Conservation (phyloP, 169 alveolate genomes). For the Plasmodium chabaudi region DNA sequence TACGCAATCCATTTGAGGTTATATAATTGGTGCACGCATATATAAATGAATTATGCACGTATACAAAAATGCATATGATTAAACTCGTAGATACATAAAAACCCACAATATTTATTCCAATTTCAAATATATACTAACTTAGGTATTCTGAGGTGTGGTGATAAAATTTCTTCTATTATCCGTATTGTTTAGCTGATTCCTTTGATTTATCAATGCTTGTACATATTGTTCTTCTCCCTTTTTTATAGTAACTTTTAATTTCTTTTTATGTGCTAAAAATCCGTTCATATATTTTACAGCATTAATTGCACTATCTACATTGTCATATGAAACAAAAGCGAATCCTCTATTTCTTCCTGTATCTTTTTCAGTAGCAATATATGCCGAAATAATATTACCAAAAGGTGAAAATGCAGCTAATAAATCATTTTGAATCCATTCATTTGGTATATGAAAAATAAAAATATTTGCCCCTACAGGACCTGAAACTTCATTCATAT, state of each 20-base stretch:
- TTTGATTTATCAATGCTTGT: conserved; percentile 49
- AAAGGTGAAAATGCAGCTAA: conserved; percentile 88
- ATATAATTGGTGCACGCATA: background rate
- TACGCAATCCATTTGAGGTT: background rate
- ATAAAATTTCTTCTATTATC: conserved; percentile 52
- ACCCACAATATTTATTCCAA: background rate
- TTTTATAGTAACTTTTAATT: conserved; percentile 91
- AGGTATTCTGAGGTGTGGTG: conserved; percentile 11
- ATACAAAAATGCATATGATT: conserved; percentile 3
- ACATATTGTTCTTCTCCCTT: conserved; percentile 89
- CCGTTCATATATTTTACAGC: conserved; percentile 93
- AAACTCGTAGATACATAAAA: background rate
- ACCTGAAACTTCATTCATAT: conserved; percentile 81
- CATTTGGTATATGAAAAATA: conserved; percentile 93
- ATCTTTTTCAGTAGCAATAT: conserved; percentile 91
- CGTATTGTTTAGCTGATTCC: conserved; percentile 25
- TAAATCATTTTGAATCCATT: conserved; percentile 92
- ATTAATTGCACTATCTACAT: conserved; percentile 90
- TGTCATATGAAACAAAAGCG: conserved; percentile 93
- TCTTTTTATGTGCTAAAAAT: conserved; percentile 88
- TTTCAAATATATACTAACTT: background rate
- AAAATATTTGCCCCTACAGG: conserved; percentile 94
- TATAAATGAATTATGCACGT: background rate
- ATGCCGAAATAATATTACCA: conserved; percentile 92
- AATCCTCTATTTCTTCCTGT: conserved; percentile 93